Evolutionary conservation across 495 filamentous ascomycete genomes (phyloP).

Genomic region (Melanomma pulvis-pyrius): DNA sequence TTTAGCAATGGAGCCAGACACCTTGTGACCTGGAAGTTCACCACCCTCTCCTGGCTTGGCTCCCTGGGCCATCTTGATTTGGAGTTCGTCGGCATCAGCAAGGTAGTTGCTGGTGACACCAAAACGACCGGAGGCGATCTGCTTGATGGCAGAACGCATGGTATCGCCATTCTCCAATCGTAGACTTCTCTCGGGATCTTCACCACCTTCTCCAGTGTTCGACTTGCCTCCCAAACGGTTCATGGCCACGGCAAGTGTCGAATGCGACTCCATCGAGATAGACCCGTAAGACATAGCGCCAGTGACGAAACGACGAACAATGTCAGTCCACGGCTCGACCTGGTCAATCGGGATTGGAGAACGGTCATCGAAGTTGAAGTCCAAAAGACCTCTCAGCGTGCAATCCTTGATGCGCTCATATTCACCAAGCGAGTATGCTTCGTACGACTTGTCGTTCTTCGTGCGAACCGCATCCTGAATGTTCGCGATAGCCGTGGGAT

Average conservation of each 20-base stretch:
- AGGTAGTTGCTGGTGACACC: constrained; percentile 98
- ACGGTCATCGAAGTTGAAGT: constrained; percentile 93
- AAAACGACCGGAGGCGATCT: constrained; percentile 96
- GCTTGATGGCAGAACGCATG: constrained; percentile 98
- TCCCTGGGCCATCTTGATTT: constrained; percentile 99
- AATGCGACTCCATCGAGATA: constrained; percentile 99
- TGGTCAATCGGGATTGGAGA: constrained; percentile 93
- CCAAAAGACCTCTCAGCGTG: constrained; percentile 92
- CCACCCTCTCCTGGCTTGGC: constrained; percentile 99
- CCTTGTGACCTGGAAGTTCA: constrained; percentile 97
- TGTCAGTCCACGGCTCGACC: constrained; percentile 98
- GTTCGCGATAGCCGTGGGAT: constrained; percentile 93
- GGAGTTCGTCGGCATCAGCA: constrained; percentile 96
- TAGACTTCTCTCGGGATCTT: constrained; percentile 90
- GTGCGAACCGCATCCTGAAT: constrained; percentile 97
- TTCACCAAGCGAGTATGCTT: constrained; percentile 90
- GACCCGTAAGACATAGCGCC: constrained; percentile 99
- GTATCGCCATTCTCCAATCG: constrained; percentile 91
- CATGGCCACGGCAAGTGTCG: constrained; percentile 96
- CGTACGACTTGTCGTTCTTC: constrained; percentile 99
- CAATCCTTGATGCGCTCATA: constrained; percentile 99
- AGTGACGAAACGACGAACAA: constrained; percentile 97
- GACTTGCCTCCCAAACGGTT: constrained; percentile 97
- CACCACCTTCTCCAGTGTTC: constrained; percentile 98
- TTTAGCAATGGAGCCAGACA: constrained; percentile 92